Percentiles rank a stretch among this genome's conserved stretches.
Evolutionary conservation across 306 rosid genomes (phyloP).

Genomic region (Oxytropis ochrocephala): DNA sequence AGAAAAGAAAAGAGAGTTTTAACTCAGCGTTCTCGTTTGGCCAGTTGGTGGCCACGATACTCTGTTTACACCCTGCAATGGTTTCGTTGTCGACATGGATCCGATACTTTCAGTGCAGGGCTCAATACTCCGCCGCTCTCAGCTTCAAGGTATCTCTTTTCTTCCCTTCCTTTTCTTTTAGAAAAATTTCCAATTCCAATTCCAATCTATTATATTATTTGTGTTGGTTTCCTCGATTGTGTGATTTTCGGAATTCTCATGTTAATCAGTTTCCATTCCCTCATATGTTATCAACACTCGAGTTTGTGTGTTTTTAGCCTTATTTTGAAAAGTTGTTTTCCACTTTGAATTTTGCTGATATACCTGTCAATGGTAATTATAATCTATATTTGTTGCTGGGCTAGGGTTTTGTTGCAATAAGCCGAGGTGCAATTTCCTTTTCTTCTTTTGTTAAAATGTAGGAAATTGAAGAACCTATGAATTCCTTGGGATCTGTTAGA

Average conservation of each 20-base stretch:
- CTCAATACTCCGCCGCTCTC: constrained; percentile 48
- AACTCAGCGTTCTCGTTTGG: neutral
- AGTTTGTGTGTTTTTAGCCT: neutral
- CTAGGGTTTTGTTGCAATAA: neutral
- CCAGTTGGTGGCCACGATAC: neutral
- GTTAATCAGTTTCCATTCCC: neutral
- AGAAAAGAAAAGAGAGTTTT: neutral
- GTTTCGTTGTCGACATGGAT: constrained; percentile 50
- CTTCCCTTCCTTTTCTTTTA: neutral
- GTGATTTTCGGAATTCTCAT: neutral
- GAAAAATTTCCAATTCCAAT: neutral
- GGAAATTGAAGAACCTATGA: neutral
- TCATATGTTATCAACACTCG: neutral
- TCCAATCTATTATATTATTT: neutral
- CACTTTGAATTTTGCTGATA: neutral
- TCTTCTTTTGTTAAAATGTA: neutral
- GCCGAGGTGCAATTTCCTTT: neutral
- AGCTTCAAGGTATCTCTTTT: constrained; percentile 51
- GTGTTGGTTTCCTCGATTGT: neutral
- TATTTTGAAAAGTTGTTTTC: neutral
- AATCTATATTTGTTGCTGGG: neutral
- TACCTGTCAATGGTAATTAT: neutral
- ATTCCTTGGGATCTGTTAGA: neutral
- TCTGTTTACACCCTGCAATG: constrained; percentile 28
- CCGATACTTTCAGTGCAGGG: constrained; percentile 49